Conservation (phyloP, 306 rosid species). For the Vachellia pachyceras region DNA sequence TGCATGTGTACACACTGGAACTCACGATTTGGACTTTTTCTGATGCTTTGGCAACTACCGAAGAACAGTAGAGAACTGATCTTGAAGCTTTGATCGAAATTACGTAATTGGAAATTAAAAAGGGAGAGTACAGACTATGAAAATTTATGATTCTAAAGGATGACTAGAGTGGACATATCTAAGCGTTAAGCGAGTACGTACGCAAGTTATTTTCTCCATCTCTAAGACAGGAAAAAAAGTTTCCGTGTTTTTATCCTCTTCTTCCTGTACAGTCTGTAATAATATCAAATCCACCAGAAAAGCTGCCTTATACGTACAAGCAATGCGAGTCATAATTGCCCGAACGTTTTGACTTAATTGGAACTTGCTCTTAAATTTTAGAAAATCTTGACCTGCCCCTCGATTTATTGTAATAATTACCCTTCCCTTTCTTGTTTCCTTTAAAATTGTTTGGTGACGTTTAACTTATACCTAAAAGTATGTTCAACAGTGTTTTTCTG, state of each 20-base stretch:
- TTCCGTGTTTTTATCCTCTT: neutral
- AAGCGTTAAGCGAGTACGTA: neutral
- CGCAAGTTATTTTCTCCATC: neutral
- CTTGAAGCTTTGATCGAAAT: neutral
- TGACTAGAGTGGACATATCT: neutral
- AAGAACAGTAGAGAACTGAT: neutral
- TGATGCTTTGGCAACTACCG: neutral
- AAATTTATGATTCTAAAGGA: neutral
- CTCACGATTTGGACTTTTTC: slow-evolving; percentile 3
- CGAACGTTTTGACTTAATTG: neutral
- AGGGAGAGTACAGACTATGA: neutral
- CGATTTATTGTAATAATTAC: neutral
- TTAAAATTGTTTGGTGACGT: too few species aligned
- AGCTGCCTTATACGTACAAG: neutral
- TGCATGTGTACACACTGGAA: neutral
- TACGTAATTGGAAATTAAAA: neutral
- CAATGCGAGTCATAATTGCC: neutral
- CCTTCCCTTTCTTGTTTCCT: neutral
- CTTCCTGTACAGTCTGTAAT: neutral
- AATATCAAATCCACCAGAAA: slow-evolving; percentile 20
- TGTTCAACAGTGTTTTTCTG: too few species aligned
- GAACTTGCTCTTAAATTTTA: neutral
- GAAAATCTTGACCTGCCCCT: neutral
- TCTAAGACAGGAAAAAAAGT: neutral
- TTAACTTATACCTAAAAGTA: too few species aligned